These are phyloP conservation scores for Gossypium arboreum DNA, from an alignment of 345 rosid species.

Conservation along the genomic window DNA sequence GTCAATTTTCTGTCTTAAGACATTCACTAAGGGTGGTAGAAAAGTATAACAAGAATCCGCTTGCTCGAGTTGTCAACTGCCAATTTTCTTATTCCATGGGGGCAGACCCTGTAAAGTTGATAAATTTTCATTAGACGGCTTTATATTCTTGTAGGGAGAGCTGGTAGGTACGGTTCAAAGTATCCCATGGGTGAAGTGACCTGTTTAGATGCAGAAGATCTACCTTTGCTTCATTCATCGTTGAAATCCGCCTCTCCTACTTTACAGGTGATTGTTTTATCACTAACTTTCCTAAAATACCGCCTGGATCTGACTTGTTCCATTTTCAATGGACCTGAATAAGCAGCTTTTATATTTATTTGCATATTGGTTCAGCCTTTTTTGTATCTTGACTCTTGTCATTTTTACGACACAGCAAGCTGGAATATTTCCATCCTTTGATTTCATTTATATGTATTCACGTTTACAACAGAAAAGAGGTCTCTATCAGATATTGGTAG, in stretches of 20 bases:
- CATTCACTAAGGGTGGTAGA: neutral
- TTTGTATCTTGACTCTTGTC: constrained; percentile 24
- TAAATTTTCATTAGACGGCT: neutral
- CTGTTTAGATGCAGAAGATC: constrained; percentile 57
- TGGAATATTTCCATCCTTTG: constrained; percentile 81
- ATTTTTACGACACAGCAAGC: constrained; percentile 55
- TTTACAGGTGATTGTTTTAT: constrained; percentile 50
- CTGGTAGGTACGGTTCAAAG: constrained; percentile 85
- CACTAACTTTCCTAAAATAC: neutral
- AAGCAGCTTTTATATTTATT: neutral
- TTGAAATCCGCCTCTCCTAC: constrained; percentile 62
- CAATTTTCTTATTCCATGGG: neutral
- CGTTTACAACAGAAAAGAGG: constrained; percentile 55
- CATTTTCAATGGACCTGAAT: neutral
- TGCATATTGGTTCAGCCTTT: constrained; percentile 8
- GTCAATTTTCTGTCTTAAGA: neutral
- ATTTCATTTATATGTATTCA: constrained; percentile 70
- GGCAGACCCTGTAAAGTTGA: neutral
- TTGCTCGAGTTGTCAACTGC: neutral
- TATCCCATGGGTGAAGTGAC: constrained; percentile 94
- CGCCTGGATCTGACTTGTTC: neutral
- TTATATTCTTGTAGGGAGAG: constrained; percentile 54
- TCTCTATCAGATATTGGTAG: constrained; percentile 62
- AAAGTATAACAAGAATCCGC: neutral
- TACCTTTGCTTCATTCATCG: constrained; percentile 74